Percentiles rank a stretch among this genome's conserved stretches.
Conservation (phyloP, 805 yeast genomes). For the Kurtzmaniella cleridarum region DNA sequence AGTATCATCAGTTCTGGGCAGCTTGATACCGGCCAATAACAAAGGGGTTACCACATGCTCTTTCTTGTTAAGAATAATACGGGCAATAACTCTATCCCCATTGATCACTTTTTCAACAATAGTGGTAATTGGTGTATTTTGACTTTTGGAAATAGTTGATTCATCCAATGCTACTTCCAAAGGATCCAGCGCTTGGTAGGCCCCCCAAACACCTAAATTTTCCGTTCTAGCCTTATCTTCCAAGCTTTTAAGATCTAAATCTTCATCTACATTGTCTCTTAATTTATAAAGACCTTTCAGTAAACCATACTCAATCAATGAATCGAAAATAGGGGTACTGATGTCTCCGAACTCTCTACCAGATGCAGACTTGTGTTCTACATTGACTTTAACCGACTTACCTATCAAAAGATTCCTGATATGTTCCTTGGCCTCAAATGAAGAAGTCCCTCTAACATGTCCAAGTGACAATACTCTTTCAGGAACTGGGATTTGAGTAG, state of each 20-base stretch:
- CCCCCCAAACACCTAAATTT: slow-evolving; percentile 55
- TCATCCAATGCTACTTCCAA: slow-evolving; percentile 24
- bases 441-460: slow-evolving; percentile 54
- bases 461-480: slow-evolving; percentile 65
- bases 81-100: slow-evolving; percentile 71
- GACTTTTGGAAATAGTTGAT: slow-evolving; percentile 29
- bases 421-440: slow-evolving; percentile 57
- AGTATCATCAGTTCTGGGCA: slow-evolving; percentile 61
- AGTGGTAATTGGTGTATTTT: slow-evolving; percentile 41
- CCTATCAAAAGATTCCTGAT: slow-evolving; percentile 61
- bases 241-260: slow-evolving; percentile 21
- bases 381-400: slow-evolving; percentile 55
- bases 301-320: slow-evolving; percentile 52
- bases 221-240: slow-evolving; percentile 48
- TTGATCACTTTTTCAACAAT: slow-evolving; percentile 71
- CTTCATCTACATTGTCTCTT: slow-evolving; percentile 46
- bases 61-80: slow-evolving; percentile 45
- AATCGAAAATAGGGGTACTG: slow-evolving; percentile 55
- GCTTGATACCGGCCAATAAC: slow-evolving; percentile 65
- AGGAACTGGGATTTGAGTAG: slow-evolving; percentile 37
- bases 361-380: slow-evolving; percentile 45
- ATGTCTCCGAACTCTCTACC: slow-evolving; percentile 72
- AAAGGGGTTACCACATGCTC: slow-evolving; percentile 56
- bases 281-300: slow-evolving; percentile 58
- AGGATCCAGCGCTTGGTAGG: slow-evolving; percentile 8